Base-by-base conservation (phyloP, 108 stramenopile species). In the Cyclotella atomus region DNA sequence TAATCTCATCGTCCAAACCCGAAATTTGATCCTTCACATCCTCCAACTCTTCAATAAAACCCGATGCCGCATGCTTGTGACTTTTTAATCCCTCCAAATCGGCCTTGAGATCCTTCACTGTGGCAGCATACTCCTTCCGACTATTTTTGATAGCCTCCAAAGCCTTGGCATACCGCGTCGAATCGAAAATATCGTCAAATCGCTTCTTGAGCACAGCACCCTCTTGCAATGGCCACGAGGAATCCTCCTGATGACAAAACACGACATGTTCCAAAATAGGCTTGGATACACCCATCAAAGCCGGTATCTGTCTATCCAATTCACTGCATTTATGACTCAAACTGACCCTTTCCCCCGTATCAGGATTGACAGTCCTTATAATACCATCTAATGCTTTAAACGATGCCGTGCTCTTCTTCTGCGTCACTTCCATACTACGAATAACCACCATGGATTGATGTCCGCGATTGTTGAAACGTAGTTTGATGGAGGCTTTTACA, bases 141-240 rank as follows among this genome's bases (percentile, higher is more conserved):
- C 71, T 81, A 53, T 96, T 94, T 59, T 84, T 74, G 71, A 99
- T 92, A 28, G 87, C 94, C 27, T 99, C 98, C 61, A 99, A 79
- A 0, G 99, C 99, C 84, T 95, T 98, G 84, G 83, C 93, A 82
- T 97, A 96, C 4, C 95, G 83, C 5, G 97, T 95, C 17, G 94
- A 92, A 76, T 99, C 99, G 78, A 99, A 99, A 52, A 99, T 99
- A 73, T 99, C 99, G 83, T 99, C 99, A 83, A 99, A 99, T 47
- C 93, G 90, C 73, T 98, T 97, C 85, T 99, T 99, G 7, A 99
- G 84, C 27, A 97, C 94, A 12, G 97, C 95, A 25, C 97, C 96
- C 73, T 99, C 99, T 79, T 94, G 91, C 45, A 95, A 62, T 19
- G 95, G 95, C 95, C 95, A 96, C 0, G 81, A 83, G 10, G 90